phyloP scores from a whole-genome alignment of 371 early-diverging fungal species.

The Mucor piriformis region DNA sequence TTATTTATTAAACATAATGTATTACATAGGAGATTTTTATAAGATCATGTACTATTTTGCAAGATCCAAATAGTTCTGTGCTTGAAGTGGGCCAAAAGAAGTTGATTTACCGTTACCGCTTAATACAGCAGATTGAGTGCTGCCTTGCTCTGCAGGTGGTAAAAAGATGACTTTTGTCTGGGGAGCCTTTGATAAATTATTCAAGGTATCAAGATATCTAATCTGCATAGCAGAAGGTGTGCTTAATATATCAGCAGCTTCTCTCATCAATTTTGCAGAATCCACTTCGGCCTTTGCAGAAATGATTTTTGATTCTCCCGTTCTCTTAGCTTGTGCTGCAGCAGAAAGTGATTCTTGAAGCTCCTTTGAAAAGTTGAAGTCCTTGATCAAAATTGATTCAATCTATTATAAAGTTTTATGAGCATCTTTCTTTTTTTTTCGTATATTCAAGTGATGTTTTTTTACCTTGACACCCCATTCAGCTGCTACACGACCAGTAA shows the following conservation, averaged over 20 bases:
- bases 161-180: slow-evolving; percentile 14
- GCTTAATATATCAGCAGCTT: slow-evolving; percentile 80
- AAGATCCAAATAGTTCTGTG: slow-evolving; percentile 7
- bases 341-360: slow-evolving; percentile 82
- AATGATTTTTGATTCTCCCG: slow-evolving; percentile 91
- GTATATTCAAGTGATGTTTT: not conserved
- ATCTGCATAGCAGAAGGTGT: slow-evolving; percentile 85
- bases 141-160: slow-evolving; percentile 9
- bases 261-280: slow-evolving; percentile 90
- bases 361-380: slow-evolving; percentile 72
- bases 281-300: slow-evolving; percentile 92
- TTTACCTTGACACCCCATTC: slow-evolving; percentile 75
- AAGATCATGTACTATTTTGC: not conserved
- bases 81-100: slow-evolving; percentile 18
- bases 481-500: slow-evolving; percentile 59
- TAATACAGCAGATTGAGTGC: not conserved
- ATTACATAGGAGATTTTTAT: not conserved
- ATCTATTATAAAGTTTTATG: slow-evolving; percentile 33
- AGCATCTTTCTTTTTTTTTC: not conserved
- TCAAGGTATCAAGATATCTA: slow-evolving; percentile 84
- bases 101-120: slow-evolving; percentile 1
- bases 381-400: slow-evolving; percentile 85
- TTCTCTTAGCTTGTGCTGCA: slow-evolving; percentile 86
- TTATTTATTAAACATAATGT: slow-evolving; percentile 2
- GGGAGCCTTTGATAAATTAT: slow-evolving; percentile 13